Evolutionary conservation across 345 rosid genomes (phyloP), one percentile per base, ranked within the genome.

Genomic region (Eutrema japonicum): DNA sequence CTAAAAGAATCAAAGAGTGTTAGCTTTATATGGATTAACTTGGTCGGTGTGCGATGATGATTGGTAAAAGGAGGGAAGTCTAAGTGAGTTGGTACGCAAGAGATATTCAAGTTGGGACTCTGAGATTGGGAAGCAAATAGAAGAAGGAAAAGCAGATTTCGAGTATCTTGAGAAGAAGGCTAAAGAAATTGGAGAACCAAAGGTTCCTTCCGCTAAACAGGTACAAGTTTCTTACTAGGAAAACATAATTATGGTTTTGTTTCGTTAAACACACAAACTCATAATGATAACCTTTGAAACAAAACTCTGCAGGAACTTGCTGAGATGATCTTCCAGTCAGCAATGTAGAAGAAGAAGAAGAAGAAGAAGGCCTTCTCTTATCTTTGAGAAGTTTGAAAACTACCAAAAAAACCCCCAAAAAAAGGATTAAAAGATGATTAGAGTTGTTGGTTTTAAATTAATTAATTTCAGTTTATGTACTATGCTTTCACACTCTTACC

Each of bases 141-240:
- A 89, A 91, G 92, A 89, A 75, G 94, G 96, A 10, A 83, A 84
- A 78, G 97, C 82, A 12, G 97, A 86, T 80, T 92, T 89, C 40
- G 97, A 92, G 64, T 66, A 82, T 72, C 92, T 94, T 10, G 99
- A 94, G 87, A 89, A 89, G 87, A 83, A 83, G 78, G 97, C 84
- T 69, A 74, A 78, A 70, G 95, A 94, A 78, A 79, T 93, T 90
- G 96, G 96, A 7, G 96, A 91, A 74, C 95, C 92, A 62, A 85
- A 84, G 77, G 97, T 94, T 76, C 69, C 96, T 70, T 91, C 97
- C 60, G 98, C 86, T 30, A 91, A 94, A 84, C 98, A 94, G 97
- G 98, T 93, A 87, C 66, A 46, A 36, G 52, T 47, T 63, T 40
- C 30, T 70, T 12, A 16, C 33, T 51, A 26, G 35, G 37, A 30